These are phyloP conservation scores for Thielaviopsis musarum DNA, from an alignment of 2,329 filamentous ascomycete species.

Conservation along the genomic window DNA sequence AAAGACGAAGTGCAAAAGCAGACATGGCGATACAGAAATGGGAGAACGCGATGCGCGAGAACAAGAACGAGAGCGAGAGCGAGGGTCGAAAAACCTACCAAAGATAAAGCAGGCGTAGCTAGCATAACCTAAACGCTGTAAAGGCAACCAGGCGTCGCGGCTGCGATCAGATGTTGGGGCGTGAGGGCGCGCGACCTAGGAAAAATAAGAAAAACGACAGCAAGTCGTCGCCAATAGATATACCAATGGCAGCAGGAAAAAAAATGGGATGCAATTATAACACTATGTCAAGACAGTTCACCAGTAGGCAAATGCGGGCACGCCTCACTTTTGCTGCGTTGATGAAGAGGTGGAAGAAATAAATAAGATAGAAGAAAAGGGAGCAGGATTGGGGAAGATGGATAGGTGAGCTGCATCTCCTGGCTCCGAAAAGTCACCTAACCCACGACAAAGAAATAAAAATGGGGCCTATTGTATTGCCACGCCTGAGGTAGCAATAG, in stretches of 20 bases:
- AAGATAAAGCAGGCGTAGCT: no score
- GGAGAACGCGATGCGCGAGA: no score
- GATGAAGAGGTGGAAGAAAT: slow-evolving; percentile 13
- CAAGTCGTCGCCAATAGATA: slow-evolving; percentile 7
- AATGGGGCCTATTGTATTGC: slow-evolving; percentile 3
- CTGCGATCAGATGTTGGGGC: no score
- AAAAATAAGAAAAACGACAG: slow-evolving; percentile 1
- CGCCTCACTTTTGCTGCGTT: slow-evolving; percentile 6
- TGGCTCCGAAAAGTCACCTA: slow-evolving; percentile 13
- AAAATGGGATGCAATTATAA: not conserved
- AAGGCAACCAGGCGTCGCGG: no score
- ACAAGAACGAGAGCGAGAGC: no score
- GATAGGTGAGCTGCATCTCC: slow-evolving; percentile 13
- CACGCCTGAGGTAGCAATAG: not conserved
- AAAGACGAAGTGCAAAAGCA: no score
- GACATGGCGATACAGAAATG: no score
- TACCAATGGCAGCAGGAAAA: not conserved
- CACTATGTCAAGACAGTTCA: not conserved
- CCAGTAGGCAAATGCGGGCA: slow-evolving; percentile 7
- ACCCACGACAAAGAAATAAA: slow-evolving; percentile 14
- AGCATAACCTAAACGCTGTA: no score
- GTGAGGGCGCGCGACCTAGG: no score
- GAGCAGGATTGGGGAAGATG: slow-evolving; percentile 14
- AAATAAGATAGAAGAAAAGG: slow-evolving; percentile 13
- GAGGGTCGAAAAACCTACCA: no score